Base-by-base conservation (phyloP, 2,329 filamentous ascomycete genomes). In the Neonectria hederae region DNA sequence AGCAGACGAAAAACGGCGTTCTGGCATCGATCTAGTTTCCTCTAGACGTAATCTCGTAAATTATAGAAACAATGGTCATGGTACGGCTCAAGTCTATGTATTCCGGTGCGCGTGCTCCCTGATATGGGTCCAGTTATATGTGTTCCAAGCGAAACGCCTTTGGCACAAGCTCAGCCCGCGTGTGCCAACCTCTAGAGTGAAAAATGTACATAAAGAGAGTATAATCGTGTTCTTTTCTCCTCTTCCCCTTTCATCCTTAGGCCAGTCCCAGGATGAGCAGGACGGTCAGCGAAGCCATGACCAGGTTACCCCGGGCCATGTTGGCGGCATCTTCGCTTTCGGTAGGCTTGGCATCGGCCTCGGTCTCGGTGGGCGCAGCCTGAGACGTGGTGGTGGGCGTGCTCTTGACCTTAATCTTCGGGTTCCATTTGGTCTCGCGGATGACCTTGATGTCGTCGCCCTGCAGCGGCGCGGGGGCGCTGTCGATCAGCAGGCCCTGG, bases 401-500 rank as follows among this genome's bases (percentile, higher is more conserved):
- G 26, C 54, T 54, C 59, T 65, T 64, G 21, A 52, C 54, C 57
- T 66, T 68, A 55, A 59, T 51, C 46, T 63, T 51, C 11, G 43
- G 59, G 28, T 63, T 51, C 73, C 73, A 75, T 38, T 69, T 65
- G 10, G 65, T 70, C 22, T 75, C 63, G 54, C 80, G 74, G 32
- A 86, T 79, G 26, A 77, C 77, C 74, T 83, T 79, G 72, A 87
- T 85, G 49, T 85, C 77, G 17, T 80, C 78, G 8, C 79, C 82
- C 71, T 77, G 78, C 35, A 86, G 76, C 0, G 87, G 87, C 6
- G 81, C 76, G 4, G 74, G 63, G 1, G 83, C 79, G 5, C 79
- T 70, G 14, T 77, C 71, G 14, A 82, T 79, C 53, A 91, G 77
- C 3, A 90, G 78, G 3, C 87, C 87, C 73, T 90, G 88, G 17